These are phyloP conservation scores for Gracilaria gracilis DNA, from an alignment of 23 red algal species.

Conservation along the genomic window DNA sequence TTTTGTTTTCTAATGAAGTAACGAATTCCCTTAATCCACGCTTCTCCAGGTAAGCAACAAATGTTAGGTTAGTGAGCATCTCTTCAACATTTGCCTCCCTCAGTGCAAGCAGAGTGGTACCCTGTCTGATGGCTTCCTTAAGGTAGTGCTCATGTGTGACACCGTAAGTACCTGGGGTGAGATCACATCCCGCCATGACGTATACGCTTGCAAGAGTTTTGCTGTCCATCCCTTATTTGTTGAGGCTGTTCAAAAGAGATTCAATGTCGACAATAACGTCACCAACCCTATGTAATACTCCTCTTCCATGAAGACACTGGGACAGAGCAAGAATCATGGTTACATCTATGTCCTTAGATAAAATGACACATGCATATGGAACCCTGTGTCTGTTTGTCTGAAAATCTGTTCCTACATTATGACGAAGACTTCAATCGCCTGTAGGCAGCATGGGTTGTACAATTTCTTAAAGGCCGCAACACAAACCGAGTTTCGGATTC, in stretches of 20 bases:
- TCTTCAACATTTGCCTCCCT: not conserved
- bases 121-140: not conserved
- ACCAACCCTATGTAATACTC: not conserved
- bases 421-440: no score
- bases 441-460: not conserved
- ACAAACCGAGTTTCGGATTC: no score
- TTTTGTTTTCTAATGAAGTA: no score
- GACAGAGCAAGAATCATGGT: slow-evolving; percentile 18
- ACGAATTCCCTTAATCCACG: not conserved
- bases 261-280: not conserved
- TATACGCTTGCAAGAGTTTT: not conserved
- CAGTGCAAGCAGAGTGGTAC: not conserved
- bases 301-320: not conserved
- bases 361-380: not conserved
- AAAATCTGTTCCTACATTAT: no score
- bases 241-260: not conserved
- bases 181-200: not conserved
- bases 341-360: slow-evolving; percentile 28
- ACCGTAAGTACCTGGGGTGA: not conserved
- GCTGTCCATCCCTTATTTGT: not conserved
- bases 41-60: slow-evolving; percentile 19
- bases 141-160: slow-evolving; percentile 8
- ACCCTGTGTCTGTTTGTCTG: no score
- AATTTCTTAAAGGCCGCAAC: not conserved
- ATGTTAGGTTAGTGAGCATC: not conserved